Evolutionary conservation across 805 yeast species (phyloP).

Genomic region (Blastobotrys robertii): DNA sequence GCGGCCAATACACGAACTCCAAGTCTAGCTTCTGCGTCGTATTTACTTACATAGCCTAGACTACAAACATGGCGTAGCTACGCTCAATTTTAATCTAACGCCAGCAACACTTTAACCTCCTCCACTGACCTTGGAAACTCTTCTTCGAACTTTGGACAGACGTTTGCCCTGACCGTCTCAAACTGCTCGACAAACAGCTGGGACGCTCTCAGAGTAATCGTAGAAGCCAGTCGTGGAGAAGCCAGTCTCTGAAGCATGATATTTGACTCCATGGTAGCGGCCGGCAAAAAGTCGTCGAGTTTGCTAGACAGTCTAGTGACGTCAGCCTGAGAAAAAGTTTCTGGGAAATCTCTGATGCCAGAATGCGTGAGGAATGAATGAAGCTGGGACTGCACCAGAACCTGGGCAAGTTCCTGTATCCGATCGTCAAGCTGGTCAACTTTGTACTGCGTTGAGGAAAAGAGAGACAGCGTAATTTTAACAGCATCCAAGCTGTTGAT

Average conservation of each 20-base stretch:
- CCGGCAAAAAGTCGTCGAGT: slow-evolving; percentile 28
- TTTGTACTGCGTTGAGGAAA: slow-evolving; percentile 21
- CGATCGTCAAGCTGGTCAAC: slow-evolving; percentile 21
- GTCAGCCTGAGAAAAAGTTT: slow-evolving; percentile 5
- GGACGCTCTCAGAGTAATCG: slow-evolving; percentile 23
- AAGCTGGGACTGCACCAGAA: slow-evolving; percentile 21
- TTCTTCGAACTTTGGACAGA: slow-evolving; percentile 18
- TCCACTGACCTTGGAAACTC: slow-evolving; percentile 23
- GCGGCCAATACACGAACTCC: no score
- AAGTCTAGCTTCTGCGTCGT: no score
- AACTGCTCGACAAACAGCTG: slow-evolving; percentile 25
- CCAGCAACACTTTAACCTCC: slow-evolving; percentile 23
- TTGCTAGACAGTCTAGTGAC: slow-evolving; percentile 14
- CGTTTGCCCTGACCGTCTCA: slow-evolving; percentile 22
- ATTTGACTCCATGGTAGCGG: slow-evolving; percentile 26
- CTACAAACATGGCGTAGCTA: no score
- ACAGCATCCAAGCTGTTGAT: slow-evolving; percentile 30
- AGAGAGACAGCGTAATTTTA: slow-evolving; percentile 22
- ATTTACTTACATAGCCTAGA: no score
- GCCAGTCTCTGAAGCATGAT: slow-evolving; percentile 21
- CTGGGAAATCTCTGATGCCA: slow-evolving; percentile 10
- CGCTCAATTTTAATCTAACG: slow-evolving; percentile 13
- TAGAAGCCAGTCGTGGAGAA: slow-evolving; percentile 27
- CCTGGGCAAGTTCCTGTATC: slow-evolving; percentile 20
- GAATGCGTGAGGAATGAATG: slow-evolving; percentile 16